These are phyloP conservation scores for Rhizoclosmatium globosum DNA, from an alignment of 192 early-diverging fungal genomes.

Conservation along the genomic window DNA sequence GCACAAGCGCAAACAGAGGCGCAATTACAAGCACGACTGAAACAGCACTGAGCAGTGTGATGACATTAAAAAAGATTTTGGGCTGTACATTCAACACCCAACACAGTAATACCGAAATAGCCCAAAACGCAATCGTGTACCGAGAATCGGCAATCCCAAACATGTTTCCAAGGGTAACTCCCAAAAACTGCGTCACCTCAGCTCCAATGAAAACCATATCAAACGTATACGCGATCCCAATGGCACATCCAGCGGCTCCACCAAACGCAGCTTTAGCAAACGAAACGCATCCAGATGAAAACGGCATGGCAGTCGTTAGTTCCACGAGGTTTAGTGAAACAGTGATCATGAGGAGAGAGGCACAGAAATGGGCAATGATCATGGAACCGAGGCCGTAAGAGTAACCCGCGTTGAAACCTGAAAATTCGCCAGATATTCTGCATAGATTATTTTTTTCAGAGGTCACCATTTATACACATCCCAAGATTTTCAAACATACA, in stretches of 20 bases:
- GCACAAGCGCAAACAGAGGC: neutral
- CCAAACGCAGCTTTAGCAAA: conserved; percentile 32
- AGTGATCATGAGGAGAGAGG: conserved; percentile 2
- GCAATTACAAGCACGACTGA: conserved; percentile 1
- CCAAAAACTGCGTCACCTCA: conserved; percentile 10
- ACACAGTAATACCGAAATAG: neutral
- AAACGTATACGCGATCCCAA: conserved; percentile 28
- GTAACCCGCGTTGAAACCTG: conserved; percentile 39
- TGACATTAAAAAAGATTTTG: conserved; percentile 22
- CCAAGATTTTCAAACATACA: neutral
- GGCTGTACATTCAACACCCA: conserved; percentile 20
- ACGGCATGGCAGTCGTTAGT: conserved; percentile 23
- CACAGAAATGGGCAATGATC: conserved; percentile 30
- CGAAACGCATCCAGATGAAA: conserved; percentile 32
- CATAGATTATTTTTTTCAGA: neutral
- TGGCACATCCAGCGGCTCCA: conserved; percentile 5
- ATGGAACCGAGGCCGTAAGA: conserved; percentile 38
- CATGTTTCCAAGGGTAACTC: neutral
- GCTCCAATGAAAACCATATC: conserved; percentile 35
- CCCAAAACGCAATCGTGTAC: conserved; percentile 2
- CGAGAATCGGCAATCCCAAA: neutral
- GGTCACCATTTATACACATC: no score
- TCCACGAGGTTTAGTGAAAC: conserved; percentile 22
- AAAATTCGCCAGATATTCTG: conserved; percentile 38
- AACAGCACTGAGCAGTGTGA: conserved; percentile 11